Base-by-base conservation (phyloP, 169 alveolate genomes). In the Plasmodium chabaudi region DNA sequence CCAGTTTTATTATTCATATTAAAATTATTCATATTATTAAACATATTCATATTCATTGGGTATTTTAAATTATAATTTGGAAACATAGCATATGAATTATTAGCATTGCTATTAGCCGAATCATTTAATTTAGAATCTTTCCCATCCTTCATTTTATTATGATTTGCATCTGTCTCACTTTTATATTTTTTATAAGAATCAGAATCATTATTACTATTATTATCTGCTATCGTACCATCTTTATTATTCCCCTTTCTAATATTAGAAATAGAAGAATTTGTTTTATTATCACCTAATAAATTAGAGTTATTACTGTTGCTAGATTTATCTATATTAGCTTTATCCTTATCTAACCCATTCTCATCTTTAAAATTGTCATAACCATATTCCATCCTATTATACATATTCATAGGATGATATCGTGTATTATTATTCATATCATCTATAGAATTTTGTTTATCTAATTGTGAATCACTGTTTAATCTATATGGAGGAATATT, bases 61-160 rank as follows among this genome's bases (percentile, higher is more conserved):
- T 79, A 79, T 56, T 79, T 79, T 65, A 79, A 13, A 25, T 79
- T 79, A 59, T 67, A 79, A 67, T 79, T 79, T n/a, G 89, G 72
- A 27, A 67, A 79, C 46, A 79, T 34, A 10, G 46, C 17, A 34
- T 79, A 79, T 4, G 88, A 51, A 44, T 77, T 67, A 73, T 27
- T 59, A 25, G 44, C 44, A 46, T 34, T 59, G 34, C 57, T 42
- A 17, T 34, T 57, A 13, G 39, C 44, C 10, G 21, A 15, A 51
- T 57, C 61, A 15, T 23, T 71, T 17, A 5, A 7, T 13, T 34
- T 42, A 34, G 7, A 44, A 39, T 21, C 68, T 3, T 57, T 67
- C n/a, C 13, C 34, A 63, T 75, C 74, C 19, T 49, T 72, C 2
- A 44, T 49, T 0, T 60, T 53, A 2, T 46, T 49, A 67, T 77